These are phyloP conservation scores for Termitomyces heimii DNA, from an alignment of 768 basidiomycete genomes.

Conservation along the genomic window DNA sequence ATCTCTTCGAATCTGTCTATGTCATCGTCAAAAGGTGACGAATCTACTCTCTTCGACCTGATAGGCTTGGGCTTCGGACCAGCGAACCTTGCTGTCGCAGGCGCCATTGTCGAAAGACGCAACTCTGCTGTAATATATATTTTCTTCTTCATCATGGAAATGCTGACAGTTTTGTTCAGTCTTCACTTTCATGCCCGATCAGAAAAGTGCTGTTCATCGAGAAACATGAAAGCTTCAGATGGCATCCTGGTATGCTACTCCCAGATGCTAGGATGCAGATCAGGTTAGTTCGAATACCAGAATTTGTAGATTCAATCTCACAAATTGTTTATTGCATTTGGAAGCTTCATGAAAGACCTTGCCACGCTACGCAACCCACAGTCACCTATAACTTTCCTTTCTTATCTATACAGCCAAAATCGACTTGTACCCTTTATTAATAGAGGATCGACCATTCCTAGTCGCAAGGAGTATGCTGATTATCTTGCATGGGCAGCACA, in stretches of 20 bases:
- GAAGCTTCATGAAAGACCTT: constrained; percentile 47
- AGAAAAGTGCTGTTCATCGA: constrained; percentile 40
- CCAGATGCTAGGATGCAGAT: constrained; percentile 51
- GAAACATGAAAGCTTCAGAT: constrained; percentile 38
- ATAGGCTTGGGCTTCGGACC: constrained; percentile 50
- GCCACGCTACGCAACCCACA: constrained; percentile 46
- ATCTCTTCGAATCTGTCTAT: background rate
- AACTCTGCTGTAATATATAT: constrained; percentile 6
- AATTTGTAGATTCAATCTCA: background rate
- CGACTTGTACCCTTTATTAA: constrained; percentile 50
- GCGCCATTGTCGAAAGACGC: constrained; percentile 42
- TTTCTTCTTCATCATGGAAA: constrained; percentile 4
- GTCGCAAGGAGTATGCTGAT: constrained; percentile 48
- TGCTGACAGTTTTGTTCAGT: background rate
- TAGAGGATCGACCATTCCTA: constrained; percentile 42
- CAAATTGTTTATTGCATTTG: background rate
- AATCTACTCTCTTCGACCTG: constrained; percentile 30
- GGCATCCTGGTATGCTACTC: constrained; percentile 54
- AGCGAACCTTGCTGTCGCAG: constrained; percentile 45
- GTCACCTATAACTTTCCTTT: constrained; percentile 46
- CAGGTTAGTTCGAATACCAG: constrained; percentile 22
- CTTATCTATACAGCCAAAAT: constrained; percentile 44
- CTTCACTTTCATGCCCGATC: constrained; percentile 8
- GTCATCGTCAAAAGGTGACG: constrained; percentile 12
- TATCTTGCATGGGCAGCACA: constrained; percentile 48